Percentiles rank a stretch among this genome's conserved stretches.
These are phyloP conservation scores for Paraleonurus japonicus DNA, from an alignment of 257 asterid genomes.

Conservation along the genomic window DNA sequence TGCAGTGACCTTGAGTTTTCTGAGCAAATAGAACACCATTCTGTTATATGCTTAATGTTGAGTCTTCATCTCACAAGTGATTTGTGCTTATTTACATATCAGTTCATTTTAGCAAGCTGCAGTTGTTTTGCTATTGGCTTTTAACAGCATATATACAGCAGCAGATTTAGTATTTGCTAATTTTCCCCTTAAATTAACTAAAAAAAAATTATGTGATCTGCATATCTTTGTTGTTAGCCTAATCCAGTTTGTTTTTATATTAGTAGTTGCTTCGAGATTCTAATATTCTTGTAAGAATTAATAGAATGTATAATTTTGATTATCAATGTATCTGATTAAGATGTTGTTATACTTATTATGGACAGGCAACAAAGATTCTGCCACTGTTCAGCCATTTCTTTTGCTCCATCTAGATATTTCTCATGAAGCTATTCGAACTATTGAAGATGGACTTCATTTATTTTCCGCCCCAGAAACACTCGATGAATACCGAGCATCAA, in stretches of 20 bases:
- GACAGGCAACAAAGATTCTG: conserved; percentile 80
- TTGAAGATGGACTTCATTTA: conserved; percentile 76
- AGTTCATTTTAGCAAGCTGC: not conserved
- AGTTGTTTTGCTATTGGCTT: not conserved
- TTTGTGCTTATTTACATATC: not conserved
- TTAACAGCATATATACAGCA: not conserved
- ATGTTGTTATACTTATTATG: conserved; percentile 19
- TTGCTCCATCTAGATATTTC: conserved; percentile 91
- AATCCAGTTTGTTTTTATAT: not conserved
- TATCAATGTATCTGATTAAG: conserved; percentile 13
- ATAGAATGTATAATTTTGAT: not conserved
- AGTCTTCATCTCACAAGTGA: not conserved
- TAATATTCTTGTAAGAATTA: not conserved
- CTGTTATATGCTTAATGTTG: no score
- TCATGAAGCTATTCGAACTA: conserved; percentile 56
- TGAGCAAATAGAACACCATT: no score
- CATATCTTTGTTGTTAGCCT: not conserved
- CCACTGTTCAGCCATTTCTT: conserved; percentile 79
- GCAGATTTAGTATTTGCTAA: not conserved
- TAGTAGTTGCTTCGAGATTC: not conserved
- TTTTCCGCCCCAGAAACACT: conserved; percentile 83
- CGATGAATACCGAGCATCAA: conserved; percentile 71
- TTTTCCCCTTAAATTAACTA: not conserved
- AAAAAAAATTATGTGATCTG: not conserved
- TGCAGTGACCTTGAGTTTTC: no score